A percentile compares a stretch with the other conserved stretches of the same genome.
Evolutionary conservation across 2,329 filamentous ascomycete genomes (phyloP).

Genomic region (Samsoniella hepiali): DNA sequence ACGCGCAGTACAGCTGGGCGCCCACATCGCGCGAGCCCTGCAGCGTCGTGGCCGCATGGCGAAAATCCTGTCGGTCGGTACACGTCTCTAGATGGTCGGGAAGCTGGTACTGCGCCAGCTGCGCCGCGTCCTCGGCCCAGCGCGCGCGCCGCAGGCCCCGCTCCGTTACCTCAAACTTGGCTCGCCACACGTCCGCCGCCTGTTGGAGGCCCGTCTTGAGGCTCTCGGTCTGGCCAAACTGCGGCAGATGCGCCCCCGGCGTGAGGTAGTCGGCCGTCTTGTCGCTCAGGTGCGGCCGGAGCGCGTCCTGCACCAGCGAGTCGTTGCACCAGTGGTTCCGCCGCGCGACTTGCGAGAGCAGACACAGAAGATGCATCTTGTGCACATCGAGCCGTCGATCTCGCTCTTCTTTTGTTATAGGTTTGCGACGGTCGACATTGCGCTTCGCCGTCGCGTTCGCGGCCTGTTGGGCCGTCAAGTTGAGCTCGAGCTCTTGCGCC

Average conservation of each 20-base stretch:
- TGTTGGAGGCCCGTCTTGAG: constrained; percentile 77
- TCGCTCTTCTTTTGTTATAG: constrained; percentile 53
- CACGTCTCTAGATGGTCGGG: constrained; percentile 64
- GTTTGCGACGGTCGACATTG: constrained; percentile 44
- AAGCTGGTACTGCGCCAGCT: constrained; percentile 57
- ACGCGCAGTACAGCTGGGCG: constrained; percentile 83
- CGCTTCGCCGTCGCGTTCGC: constrained; percentile 31
- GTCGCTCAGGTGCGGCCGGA: constrained; percentile 63
- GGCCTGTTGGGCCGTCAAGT: constrained; percentile 47
- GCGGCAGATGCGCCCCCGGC: constrained; percentile 62
- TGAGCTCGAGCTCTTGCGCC: constrained; percentile 46
- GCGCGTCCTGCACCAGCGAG: constrained; percentile 58
- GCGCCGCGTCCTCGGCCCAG: constrained; percentile 69
- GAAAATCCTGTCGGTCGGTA: constrained; percentile 70
- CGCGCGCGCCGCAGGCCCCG: constrained; percentile 66
- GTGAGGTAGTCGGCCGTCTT: constrained; percentile 66
- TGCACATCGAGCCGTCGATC: constrained; percentile 69
- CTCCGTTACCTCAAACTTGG: constrained; percentile 67
- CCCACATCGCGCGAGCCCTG: constrained; percentile 85
- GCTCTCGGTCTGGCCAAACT: constrained; percentile 72
- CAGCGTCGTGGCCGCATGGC: constrained; percentile 62
- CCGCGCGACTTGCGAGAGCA: constrained; percentile 71
- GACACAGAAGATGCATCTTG: constrained; percentile 78
- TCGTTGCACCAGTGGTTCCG: constrained; percentile 92
- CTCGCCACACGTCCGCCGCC: constrained; percentile 63